Percentiles rank a stretch among this genome's conserved stretches.
Evolutionary conservation across 75 land plant species (phyloP).

Genomic region (Selaginella tamariscina): DNA sequence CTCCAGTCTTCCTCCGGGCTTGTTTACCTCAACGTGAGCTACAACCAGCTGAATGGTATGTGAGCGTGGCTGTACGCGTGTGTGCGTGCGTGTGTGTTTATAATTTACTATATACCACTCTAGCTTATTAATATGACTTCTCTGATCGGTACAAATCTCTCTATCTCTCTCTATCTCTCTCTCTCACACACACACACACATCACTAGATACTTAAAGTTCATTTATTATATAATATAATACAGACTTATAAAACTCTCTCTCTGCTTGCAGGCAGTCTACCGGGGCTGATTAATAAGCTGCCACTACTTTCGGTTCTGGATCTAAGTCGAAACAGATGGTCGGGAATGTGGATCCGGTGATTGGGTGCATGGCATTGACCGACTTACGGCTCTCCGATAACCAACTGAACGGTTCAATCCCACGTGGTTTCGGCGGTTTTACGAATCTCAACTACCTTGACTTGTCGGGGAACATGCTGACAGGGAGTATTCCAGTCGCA

Average conservation of each 20-base stretch:
- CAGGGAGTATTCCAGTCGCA: background rate
- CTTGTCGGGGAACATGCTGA: slow-evolving; percentile 22
- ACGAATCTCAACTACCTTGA: slow-evolving; percentile 54
- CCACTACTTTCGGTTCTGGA: background rate
- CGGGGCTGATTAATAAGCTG: background rate
- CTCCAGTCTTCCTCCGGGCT: background rate
- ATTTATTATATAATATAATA: too few relatives aligned
- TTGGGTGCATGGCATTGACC: background rate
- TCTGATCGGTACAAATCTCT: too few relatives aligned
- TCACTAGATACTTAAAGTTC: too few relatives aligned
- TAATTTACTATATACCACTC: too few relatives aligned
- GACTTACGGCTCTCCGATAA: slow-evolving; percentile 40
- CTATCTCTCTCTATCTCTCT: too few relatives aligned
- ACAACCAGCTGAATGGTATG: background rate
- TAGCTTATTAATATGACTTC: too few relatives aligned
- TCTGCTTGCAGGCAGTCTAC: background rate
- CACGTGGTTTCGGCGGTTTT: slow-evolving; percentile 44
- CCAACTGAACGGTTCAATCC: slow-evolving; percentile 54
- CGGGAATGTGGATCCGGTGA: background rate
- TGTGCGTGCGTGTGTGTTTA: too few relatives aligned
- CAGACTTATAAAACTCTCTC: too few relatives aligned
- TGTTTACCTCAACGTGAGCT: background rate
- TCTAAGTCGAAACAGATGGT: background rate
- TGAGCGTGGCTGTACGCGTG: too few relatives aligned
- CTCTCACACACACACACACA: too few relatives aligned